Evolutionary conservation across 2,329 filamentous ascomycete species (phyloP), one percentile per base, ranked within the genome.

Genomic region (Fonsecaea nubica): DNA sequence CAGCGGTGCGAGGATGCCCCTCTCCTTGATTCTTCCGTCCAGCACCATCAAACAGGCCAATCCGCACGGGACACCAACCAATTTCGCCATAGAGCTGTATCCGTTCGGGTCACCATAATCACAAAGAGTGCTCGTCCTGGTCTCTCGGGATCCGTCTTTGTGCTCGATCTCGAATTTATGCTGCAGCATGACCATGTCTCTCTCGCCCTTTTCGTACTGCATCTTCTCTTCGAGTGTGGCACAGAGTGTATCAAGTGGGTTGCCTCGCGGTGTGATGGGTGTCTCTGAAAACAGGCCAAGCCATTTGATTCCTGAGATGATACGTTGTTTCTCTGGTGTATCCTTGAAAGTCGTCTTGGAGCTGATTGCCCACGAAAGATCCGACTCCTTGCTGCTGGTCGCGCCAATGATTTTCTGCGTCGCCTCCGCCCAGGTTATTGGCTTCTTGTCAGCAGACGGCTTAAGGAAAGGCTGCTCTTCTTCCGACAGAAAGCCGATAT

Each of bases 201-300:
- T 89, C 87, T 97, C 92, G 68, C 86, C 90, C 74, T 90, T 84
- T 75, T 87, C 90, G 79, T 90, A 97, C 80, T 91, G 87, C 92
- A 96, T 96, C 88, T 96, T 96, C 84, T 91, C 82, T 84, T 96
- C 92, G 35, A 97, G 86, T 2, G 89, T 91, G 36, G 92, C 92
- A 82, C 93, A 97, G 45, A 97, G 87, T n/a, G 91, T 94, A 79
- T 97, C 93, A 30, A 97, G 86, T 3, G 92, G 90, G 82, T 92
- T 97, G 62, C 88, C 90, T 63, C 87, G 84, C 33, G 92, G 89
- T 5, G 81, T 90, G 76, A 90, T 92, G 77, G 86, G 81, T 76
- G 87, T 85, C 71, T 89, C 85, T 52, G 87, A 90, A 81, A 92
- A 90, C 69, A 89, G 77, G 35, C 85, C 86, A 62, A 83, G 84